These are phyloP conservation scores for Lactifluus hygrophoroides DNA, from an alignment of 768 basidiomycete species.

Conservation along the genomic window DNA sequence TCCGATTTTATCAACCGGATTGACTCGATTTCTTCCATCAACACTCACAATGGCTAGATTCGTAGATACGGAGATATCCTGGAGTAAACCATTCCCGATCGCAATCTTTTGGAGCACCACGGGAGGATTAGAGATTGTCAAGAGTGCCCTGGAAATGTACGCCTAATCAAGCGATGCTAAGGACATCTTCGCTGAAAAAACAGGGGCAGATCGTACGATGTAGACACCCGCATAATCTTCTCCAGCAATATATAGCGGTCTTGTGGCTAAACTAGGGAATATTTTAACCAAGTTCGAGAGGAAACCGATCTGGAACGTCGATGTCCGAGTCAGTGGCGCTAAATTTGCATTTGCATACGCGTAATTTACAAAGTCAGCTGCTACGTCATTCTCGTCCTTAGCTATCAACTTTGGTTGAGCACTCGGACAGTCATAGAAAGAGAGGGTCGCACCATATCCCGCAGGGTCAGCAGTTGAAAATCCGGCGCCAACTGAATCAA, in stretches of 20 bases:
- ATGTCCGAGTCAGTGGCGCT: no score
- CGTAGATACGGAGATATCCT: slow-evolving; percentile 41
- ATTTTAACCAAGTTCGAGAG: slow-evolving; percentile 62
- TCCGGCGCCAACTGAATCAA: slow-evolving; percentile 43
- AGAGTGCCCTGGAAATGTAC: slow-evolving; percentile 68
- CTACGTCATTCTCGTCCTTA: slow-evolving; percentile 24
- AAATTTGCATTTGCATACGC: no score
- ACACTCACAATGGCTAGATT: slow-evolving; percentile 39
- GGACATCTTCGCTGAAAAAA: not conserved
- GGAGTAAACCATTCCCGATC: slow-evolving; percentile 61
- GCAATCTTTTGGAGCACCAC: slow-evolving; percentile 59
- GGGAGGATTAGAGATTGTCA: slow-evolving; percentile 52
- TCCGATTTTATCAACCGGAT: not conserved
- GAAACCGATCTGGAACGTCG: slow-evolving; percentile 51
- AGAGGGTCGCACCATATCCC: slow-evolving; percentile 43
- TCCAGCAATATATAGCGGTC: slow-evolving; percentile 61
- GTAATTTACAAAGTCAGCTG: slow-evolving; percentile 11
- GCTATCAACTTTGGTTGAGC: slow-evolving; percentile 27
- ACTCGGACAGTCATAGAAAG: not conserved
- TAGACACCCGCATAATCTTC: slow-evolving; percentile 73
- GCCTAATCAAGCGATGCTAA: slow-evolving; percentile 35
- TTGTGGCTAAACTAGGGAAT: slow-evolving; percentile 57
- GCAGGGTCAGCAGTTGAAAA: slow-evolving; percentile 54
- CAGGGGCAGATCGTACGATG: slow-evolving; percentile 38
- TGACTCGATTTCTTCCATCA: not conserved